These are phyloP conservation scores for Chalciporus sphaerocephalus DNA, from an alignment of 768 basidiomycete genomes.

Conservation along the genomic window DNA sequence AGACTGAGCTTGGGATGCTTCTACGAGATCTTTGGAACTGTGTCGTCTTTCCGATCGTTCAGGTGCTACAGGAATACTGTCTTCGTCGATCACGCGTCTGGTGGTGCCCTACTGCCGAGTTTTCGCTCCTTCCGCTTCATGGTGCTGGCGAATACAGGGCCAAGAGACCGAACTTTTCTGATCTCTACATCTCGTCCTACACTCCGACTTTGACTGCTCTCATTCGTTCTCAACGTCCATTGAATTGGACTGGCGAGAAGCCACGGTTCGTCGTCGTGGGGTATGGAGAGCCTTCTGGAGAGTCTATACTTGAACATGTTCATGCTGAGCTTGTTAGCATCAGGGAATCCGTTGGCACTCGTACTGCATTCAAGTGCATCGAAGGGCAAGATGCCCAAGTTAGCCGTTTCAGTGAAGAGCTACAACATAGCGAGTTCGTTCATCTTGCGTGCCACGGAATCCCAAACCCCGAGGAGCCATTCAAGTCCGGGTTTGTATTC, in stretches of 20 bases:
- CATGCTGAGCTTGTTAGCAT: not conserved
- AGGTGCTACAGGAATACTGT: not conserved
- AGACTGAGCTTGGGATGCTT: not conserved
- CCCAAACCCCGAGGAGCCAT: not conserved
- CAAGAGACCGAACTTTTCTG: not conserved
- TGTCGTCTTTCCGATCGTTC: conserved; percentile 3
- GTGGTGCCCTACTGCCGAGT: conserved; percentile 14
- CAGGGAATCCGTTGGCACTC: no score
- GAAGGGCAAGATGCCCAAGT: no score
- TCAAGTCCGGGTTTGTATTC: not conserved
- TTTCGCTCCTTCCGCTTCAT: conserved; percentile 35
- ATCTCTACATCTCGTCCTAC: conserved; percentile 18
- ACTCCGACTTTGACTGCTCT: conserved; percentile 17
- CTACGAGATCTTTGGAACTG: conserved; percentile 7
- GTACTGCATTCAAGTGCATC: not conserved
- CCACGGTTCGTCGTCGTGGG: conserved; percentile 1
- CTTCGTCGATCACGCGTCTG: conserved; percentile 5
- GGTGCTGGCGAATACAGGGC: conserved; percentile 29
- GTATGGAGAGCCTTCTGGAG: not conserved
- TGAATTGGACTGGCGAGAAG: not conserved
- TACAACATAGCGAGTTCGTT: not conserved
- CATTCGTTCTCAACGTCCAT: conserved; percentile 2
- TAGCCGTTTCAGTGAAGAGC: not conserved
- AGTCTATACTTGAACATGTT: not conserved
- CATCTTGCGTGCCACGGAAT: not conserved